phyloP scores from a whole-genome alignment of 345 rosid species.

The Luvunga scandens region DNA sequence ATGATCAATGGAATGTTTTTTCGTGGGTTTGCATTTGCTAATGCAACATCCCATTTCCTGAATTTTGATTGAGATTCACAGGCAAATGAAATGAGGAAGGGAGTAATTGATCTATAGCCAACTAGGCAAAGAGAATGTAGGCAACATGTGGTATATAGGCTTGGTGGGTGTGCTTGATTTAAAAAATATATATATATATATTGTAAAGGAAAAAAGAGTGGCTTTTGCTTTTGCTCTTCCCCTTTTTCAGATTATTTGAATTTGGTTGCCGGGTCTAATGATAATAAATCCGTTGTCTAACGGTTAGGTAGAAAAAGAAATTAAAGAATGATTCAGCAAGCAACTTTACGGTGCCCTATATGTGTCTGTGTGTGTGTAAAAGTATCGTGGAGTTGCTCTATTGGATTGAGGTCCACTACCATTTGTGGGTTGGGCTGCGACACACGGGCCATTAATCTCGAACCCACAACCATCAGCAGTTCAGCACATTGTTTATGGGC shows the following conservation, averaged over 20 bases:
- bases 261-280: slow-evolving; percentile 35
- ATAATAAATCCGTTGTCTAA: slow-evolving; percentile 40
- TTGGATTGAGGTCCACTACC: neutral
- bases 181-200: no score
- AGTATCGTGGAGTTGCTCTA: no score
- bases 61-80: neutral
- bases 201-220: neutral
- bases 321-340: neutral
- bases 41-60: slow-evolving; percentile 76
- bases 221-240: slow-evolving; percentile 16
- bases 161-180: slow-evolving; percentile 14
- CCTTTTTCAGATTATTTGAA: slow-evolving; percentile 40
- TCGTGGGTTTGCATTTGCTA: slow-evolving; percentile 64
- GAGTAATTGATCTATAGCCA: neutral
- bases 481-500: no score
- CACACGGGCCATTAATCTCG: no score
- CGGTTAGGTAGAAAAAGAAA: slow-evolving; percentile 26
- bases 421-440: neutral
- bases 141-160: neutral
- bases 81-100: neutral
- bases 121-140: neutral
- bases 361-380: no score
- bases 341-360: no score
- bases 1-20: slow-evolving; percentile 23
- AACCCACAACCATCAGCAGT: no score